Evolutionary conservation across 2,329 filamentous ascomycete species (phyloP), one percentile per base, ranked within the genome.

Genomic region (Fusarium robinianum): DNA sequence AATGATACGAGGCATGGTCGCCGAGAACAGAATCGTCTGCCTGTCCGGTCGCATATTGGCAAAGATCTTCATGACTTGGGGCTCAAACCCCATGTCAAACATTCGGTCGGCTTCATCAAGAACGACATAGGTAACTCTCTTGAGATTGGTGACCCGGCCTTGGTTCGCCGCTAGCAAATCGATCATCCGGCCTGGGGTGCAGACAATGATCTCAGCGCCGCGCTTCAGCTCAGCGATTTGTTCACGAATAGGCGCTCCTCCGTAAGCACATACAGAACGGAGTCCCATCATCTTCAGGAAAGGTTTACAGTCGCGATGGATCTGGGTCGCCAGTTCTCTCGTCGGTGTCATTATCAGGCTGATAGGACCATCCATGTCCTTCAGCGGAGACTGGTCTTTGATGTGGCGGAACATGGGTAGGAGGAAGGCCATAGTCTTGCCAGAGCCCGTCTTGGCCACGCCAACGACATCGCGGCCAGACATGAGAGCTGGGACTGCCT

Each of bases 61-160:
- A 64, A 97, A 84, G 46, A 99, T 94, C 69, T 95, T 96, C 83
- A 94, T 94, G 40, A 99, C 91, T 67, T 99, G 94, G 3, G 94
- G 92, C 70, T 96, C 92, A 63, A 99, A 99, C 10, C 94, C 94
- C 94, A 99, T 97, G 67, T 99, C 94, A 65, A 97, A 96, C 94
- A 99, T 97, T 51, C 94, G 87, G 69, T 99, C 94, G 33, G 94
- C 94, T 71, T 99, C 94, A 65, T 99, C 94, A 25, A 99, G 80
- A 8, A 99, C 94, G 16, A 96, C 84, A 66, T 97, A 99, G 0
- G 90, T 94, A 9, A 96, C 89, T 52, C 94, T 81, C 57, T 81
- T 84, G 43, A 99, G 76, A 62, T 95, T 97, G 9, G 92, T 95
- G 8, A 97, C 91, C 51, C 91, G 83, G n/a, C 92, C 92, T 55